These are phyloP conservation scores for Glycine soja DNA, from an alignment of 306 rosid genomes.

Conservation along the genomic window DNA sequence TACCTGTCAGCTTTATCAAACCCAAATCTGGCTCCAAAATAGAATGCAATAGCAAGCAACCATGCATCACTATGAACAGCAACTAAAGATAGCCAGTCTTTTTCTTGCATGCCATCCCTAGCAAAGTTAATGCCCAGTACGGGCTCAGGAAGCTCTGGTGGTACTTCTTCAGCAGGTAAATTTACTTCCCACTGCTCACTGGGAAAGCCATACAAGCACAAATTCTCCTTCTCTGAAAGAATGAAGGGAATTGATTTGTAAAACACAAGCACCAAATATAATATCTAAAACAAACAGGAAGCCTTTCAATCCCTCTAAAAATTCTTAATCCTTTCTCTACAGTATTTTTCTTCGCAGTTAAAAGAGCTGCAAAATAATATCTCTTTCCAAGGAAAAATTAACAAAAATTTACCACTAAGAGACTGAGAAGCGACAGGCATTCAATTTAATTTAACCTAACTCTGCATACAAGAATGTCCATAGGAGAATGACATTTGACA, in stretches of 20 bases:
- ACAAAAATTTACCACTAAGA: not conserved
- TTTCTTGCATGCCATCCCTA: slow-evolving; percentile 93
- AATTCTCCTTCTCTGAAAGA: slow-evolving; percentile 89
- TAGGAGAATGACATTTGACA: not conserved
- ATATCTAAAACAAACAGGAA: slow-evolving; percentile 15
- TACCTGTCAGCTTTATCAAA: slow-evolving; percentile 88
- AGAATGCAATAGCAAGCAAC: slow-evolving; percentile 91
- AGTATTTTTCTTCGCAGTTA: slow-evolving; percentile 1
- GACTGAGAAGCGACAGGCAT: slow-evolving; percentile 40
- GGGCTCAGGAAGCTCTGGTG: slow-evolving; percentile 96
- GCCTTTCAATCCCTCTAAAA: slow-evolving; percentile 1
- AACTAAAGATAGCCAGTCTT: slow-evolving; percentile 88
- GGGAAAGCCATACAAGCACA: slow-evolving; percentile 85
- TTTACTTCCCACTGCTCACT: slow-evolving; percentile 97
- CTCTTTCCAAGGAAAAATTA: slow-evolving; percentile 6
- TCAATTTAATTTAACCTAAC: not conserved
- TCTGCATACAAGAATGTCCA: slow-evolving; percentile 11
- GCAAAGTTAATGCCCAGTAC: slow-evolving; percentile 96
- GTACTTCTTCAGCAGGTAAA: slow-evolving; percentile 98
- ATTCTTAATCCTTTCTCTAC: slow-evolving; percentile 22
- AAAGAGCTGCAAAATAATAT: slow-evolving; percentile 12
- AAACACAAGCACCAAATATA: slow-evolving; percentile 37
- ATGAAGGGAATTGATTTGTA: slow-evolving; percentile 37
- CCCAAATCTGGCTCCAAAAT: slow-evolving; percentile 94
- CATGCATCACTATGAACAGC: slow-evolving; percentile 97